These are phyloP conservation scores for Colletotrichum chlorophyti DNA, from an alignment of 2,329 filamentous ascomycete species.

Conservation along the genomic window DNA sequence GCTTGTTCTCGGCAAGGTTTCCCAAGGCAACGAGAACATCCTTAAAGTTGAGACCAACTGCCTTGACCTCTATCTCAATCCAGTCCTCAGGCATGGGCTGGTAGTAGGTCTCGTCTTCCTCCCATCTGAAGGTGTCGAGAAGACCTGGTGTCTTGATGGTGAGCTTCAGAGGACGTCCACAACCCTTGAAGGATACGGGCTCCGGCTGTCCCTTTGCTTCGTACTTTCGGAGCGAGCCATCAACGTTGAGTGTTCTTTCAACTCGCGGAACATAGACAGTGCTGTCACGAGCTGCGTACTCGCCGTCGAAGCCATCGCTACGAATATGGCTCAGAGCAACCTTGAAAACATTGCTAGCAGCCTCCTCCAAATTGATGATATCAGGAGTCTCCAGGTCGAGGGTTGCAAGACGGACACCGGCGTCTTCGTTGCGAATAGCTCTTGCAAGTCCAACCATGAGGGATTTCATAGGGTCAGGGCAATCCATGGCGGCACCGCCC, in stretches of 20 bases:
- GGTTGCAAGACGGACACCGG: conserved; percentile 17
- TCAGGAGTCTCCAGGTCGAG: conserved; percentile 15
- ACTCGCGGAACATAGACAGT: conserved; percentile 17
- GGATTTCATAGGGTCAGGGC: conserved; percentile 16
- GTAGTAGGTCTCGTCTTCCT: conserved; percentile 28
- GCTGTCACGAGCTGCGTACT: conserved; percentile 10
- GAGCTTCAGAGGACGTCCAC: conserved; percentile 29
- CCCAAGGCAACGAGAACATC: conserved; percentile 38
- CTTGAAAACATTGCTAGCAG: conserved; percentile 9
- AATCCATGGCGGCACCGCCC: conserved; percentile 22
- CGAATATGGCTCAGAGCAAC: neutral
- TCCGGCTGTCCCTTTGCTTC: conserved; percentile 22
- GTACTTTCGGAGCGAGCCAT: conserved; percentile 7
- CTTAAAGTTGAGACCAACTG: conserved; percentile 36
- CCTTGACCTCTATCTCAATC: conserved; percentile 36
- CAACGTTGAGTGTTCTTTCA: conserved; percentile 4
- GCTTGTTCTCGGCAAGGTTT: conserved; percentile 29
- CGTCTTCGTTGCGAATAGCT: conserved; percentile 30
- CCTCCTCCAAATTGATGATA: neutral
- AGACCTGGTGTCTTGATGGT: conserved; percentile 31
- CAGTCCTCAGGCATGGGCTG: conserved; percentile 12
- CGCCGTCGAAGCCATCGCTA: conserved; percentile 4
- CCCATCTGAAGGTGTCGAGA: conserved; percentile 35
- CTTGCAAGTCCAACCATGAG: conserved; percentile 26
- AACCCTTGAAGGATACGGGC: conserved; percentile 10